phyloP scores from a whole-genome alignment of 2,329 filamentous ascomycete genomes.

The Dactylellina parvicollis region DNA sequence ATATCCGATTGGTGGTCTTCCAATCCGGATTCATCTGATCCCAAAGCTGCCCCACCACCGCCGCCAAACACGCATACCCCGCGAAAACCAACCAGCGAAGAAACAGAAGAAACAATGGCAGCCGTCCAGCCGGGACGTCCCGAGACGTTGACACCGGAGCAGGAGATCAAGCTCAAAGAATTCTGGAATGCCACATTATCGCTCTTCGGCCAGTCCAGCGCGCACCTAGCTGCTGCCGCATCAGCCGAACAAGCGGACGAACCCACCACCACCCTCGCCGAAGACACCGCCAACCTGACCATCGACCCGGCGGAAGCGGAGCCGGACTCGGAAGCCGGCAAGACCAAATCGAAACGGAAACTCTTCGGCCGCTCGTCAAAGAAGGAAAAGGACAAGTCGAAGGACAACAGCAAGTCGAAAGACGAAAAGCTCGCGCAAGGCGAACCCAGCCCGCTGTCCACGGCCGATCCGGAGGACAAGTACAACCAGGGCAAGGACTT shows the following conservation, averaged over 20 bases:
- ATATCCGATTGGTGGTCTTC: slow-evolving; percentile 24
- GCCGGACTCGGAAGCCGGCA: slow-evolving; percentile 63
- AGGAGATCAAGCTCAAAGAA: slow-evolving; percentile 87
- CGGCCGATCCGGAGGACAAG: slow-evolving; percentile 79
- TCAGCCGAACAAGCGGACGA: slow-evolving; percentile 30
- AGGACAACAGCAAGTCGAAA: slow-evolving; percentile 68
- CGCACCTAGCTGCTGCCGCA: slow-evolving; percentile 55
- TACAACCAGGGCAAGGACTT: slow-evolving; percentile 90
- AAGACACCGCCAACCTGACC: slow-evolving; percentile 1
- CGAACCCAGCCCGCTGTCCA: slow-evolving; percentile 56
- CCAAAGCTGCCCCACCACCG: slow-evolving; percentile 9
- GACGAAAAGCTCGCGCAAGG: slow-evolving; percentile 25
- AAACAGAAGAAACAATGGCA: slow-evolving; percentile 61
- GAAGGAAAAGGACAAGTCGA: slow-evolving; percentile 63
- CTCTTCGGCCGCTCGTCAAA: slow-evolving; percentile 72
- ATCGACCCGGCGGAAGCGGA: slow-evolving; percentile 5
- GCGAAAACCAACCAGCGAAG: not conserved
- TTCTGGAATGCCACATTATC: slow-evolving; percentile 82
- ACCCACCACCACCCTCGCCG: slow-evolving; percentile 40
- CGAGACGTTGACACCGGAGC: slow-evolving; percentile 86
- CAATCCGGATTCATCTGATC: not conserved
- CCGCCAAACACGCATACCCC: too few relatives aligned
- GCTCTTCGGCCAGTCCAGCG: slow-evolving; percentile 72
- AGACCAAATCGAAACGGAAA: slow-evolving; percentile 77
- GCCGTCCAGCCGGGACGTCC: slow-evolving; percentile 73